Percentiles rank a stretch among this genome's conserved stretches.
phyloP scores from a whole-genome alignment of 768 basidiomycete species.

The Porphyrellus cyaneotinctus region DNA sequence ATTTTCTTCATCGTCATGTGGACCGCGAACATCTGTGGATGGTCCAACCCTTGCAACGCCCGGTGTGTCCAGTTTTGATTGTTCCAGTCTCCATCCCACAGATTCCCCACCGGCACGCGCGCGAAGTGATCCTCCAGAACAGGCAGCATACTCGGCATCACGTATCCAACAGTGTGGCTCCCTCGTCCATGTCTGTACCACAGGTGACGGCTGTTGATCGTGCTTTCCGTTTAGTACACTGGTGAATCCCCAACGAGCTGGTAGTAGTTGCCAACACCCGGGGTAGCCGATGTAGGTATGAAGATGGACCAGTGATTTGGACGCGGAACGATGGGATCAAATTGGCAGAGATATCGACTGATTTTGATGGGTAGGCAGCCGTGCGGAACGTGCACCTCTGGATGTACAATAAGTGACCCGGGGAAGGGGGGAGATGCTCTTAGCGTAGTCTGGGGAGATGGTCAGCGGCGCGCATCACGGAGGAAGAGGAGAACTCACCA shows the following conservation, averaged over 20 bases:
- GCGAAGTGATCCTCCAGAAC: slow-evolving; percentile 6
- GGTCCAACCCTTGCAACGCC: slow-evolving; percentile 5
- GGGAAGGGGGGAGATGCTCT: not conserved
- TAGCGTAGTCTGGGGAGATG: not conserved
- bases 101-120: not conserved
- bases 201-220: not conserved
- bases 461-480: not conserved
- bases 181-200: slow-evolving; percentile 3
- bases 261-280: slow-evolving; percentile 6
- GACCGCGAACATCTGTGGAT: not conserved
- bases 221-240: not conserved
- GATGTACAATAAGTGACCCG: not conserved
- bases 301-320: slow-evolving; percentile 11
- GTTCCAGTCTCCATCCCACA: not conserved
- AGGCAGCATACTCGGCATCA: slow-evolving; percentile 1
- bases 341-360: not conserved
- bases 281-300: slow-evolving; percentile 5
- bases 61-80: slow-evolving; percentile 4
- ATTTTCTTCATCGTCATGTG: not conserved
- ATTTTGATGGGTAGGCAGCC: slow-evolving; percentile 7
- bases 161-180: slow-evolving; percentile 9
- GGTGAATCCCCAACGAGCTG: not conserved
- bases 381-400: not conserved
- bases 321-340: not conserved
- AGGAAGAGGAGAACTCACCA: not conserved